Evolutionary conservation across 2,329 filamentous ascomycete species (phyloP).

Genomic region (Ophiocordyceps robertsii): DNA sequence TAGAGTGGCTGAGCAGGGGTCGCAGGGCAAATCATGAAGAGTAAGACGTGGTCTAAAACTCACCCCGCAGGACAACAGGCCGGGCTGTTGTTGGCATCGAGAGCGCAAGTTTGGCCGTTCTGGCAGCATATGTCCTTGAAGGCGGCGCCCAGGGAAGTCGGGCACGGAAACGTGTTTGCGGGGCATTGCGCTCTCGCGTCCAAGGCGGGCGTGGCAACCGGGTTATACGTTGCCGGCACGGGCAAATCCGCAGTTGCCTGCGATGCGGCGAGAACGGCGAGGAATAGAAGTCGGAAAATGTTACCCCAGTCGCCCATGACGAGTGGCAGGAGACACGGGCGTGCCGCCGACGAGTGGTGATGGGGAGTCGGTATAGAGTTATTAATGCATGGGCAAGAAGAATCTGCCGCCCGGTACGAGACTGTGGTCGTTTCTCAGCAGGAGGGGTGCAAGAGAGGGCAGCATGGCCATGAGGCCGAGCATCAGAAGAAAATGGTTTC

Average conservation of each 20-base stretch:
- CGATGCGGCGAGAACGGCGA: neutral
- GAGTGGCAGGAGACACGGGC: neutral
- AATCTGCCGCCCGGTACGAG: no score
- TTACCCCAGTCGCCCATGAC: neutral
- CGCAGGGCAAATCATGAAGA: neutral
- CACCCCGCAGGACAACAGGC: conserved; percentile 42
- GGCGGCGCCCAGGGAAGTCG: conserved; percentile 26
- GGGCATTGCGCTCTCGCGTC: conserved; percentile 26
- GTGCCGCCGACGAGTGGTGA: neutral
- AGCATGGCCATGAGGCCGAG: no score
- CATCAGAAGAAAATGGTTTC: no score
- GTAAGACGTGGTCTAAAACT: conserved; percentile 10
- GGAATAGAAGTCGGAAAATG: neutral
- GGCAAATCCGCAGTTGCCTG: neutral
- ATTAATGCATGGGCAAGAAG: no score
- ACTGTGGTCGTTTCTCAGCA: no score
- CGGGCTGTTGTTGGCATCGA: conserved; percentile 33
- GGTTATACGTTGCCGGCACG: conserved; percentile 6
- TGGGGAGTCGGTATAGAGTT: no score
- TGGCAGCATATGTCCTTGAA: conserved; percentile 39
- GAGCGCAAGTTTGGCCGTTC: conserved; percentile 33
- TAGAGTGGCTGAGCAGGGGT: neutral
- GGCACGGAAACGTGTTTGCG: conserved; percentile 36
- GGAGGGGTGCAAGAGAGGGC: no score
- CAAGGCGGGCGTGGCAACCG: conserved; percentile 9